phyloP scores from a whole-genome alignment of 805 yeast species.

The Pichia paraexigua region DNA sequence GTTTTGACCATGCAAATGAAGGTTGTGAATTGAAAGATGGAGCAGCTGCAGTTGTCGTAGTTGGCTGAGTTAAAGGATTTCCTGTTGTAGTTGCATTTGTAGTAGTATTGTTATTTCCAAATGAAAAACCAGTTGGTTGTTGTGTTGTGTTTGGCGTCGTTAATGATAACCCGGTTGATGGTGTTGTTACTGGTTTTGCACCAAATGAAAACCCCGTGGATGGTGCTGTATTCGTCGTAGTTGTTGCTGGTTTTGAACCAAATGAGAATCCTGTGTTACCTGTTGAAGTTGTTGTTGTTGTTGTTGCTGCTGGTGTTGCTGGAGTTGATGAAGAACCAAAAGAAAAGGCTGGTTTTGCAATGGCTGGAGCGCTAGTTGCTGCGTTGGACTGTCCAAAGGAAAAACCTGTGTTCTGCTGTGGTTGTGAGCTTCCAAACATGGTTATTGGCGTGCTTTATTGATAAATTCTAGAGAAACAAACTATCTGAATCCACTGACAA shows the following conservation, averaged over 20 bases:
- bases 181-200: conserved; percentile 8
- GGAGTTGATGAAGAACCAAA: conserved; percentile 4
- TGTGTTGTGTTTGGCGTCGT: conserved; percentile 12
- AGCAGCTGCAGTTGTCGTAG: not conserved
- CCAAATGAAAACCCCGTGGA: conserved; percentile 5
- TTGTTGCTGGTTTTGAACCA: conserved; percentile 9
- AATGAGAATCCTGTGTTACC: conserved; percentile 3
- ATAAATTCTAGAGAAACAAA: not conserved
- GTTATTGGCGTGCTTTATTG: not conserved
- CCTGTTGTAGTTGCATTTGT: conserved; percentile 14
- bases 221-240: conserved; percentile 8
- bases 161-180: conserved; percentile 4
- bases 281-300: conserved; percentile 1
- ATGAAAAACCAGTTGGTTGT: not conserved
- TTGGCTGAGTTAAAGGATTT: conserved; percentile 4
- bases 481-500: too few species aligned
- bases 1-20: conserved; percentile 10
- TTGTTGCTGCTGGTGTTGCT: not conserved
- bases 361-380: not conserved
- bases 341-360: conserved; percentile 9
- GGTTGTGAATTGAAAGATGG: conserved; percentile 8
- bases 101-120: conserved; percentile 11
- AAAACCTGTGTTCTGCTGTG: conserved; percentile 8
- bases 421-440: conserved; percentile 4
- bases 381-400: conserved; percentile 9